phyloP scores from a whole-genome alignment of 2,329 filamentous ascomycete species.

The Ophiostoma tasmaniense region DNA sequence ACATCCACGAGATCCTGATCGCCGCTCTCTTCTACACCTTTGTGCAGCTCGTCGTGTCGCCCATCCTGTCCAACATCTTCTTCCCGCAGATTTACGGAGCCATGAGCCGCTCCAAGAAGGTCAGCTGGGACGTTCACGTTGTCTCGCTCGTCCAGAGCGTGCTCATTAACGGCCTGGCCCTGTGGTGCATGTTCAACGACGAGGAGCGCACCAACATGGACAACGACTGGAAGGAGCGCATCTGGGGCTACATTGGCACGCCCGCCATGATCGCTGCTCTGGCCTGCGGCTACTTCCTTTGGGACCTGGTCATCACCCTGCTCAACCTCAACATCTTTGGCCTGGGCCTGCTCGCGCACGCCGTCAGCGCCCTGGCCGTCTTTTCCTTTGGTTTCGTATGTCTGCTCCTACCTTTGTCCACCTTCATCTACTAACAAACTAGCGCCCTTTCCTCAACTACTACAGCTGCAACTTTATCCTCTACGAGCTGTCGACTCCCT shows the following conservation, averaged over 20 bases:
- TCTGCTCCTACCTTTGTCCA: not conserved
- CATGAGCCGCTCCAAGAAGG: conserved; percentile 53
- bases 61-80: conserved; percentile 52
- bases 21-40: conserved; percentile 61
- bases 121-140: conserved; percentile 82
- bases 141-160: conserved; percentile 73
- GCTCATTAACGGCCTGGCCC: conserved; percentile 62
- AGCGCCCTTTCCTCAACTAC: conserved; percentile 80
- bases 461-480: conserved; percentile 75
- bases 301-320: conserved; percentile 66
- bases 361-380: conserved; percentile 62
- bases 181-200: conserved; percentile 64
- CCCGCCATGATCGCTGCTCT: conserved; percentile 66
- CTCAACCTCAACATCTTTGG: conserved; percentile 65
- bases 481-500: conserved; percentile 78
- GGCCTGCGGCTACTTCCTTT: conserved; percentile 74
- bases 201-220: conserved; percentile 58
- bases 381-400: conserved; percentile 61
- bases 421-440: conserved; percentile 11
- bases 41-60: conserved; percentile 59
- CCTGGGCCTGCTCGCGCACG: conserved; percentile 68
- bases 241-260: conserved; percentile 71
- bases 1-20: conserved; percentile 67
- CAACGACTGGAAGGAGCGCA: conserved; percentile 47
- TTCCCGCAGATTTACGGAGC: conserved; percentile 55